Base-by-base conservation (phyloP, 148 eudicot species). In the Limonium bicolor region DNA sequence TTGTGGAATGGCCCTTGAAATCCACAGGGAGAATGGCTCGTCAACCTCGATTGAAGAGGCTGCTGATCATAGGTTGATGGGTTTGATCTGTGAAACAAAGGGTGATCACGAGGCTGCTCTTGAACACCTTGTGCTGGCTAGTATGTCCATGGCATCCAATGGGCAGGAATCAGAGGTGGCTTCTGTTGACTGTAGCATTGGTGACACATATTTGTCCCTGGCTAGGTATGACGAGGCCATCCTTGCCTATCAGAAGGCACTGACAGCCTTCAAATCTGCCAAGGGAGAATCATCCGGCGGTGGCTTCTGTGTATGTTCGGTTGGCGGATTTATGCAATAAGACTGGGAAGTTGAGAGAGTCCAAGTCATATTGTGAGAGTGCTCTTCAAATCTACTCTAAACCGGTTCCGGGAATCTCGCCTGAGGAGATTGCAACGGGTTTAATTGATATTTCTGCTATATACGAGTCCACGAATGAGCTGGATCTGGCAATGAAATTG, bases 31-130 rank as follows among this genome's bases (percentile, higher is more conserved):
- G 55, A 80, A 55, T 23, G 92, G 86, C 30, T 58, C 56, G 11
- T 92, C 84, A 0, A 81, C 78, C 27, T 77, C 94, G 3, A 64
- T 77, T 35, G 97, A 88, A 62, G 97, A 88, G 46, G 84, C 94
- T n/a, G 97, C 94, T 1, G 97, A 88, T 47, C 60, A 95, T 55
- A 78, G 93, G 56, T 84, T 90, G 29, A 90, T 90, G 99, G 99
- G 95, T 46, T 76, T 90, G n/a, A 78, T 90, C 35, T 78, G 71
- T 38, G 95, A 85, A 62, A 66, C 86, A 0, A 81, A 90, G 53
- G 99, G 99, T 21, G 80, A 85, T 31, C 95, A 85, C 20, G 99
- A 90, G 36, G 74, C 67, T 62, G 99, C 99, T 50, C 71, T 90
- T 7, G 99, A 90, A 73, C 99, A 90, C 54, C 72, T 90, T 36